Evolutionary conservation across 441 rosid species (phyloP), one percentile per base, ranked within the genome.

Genomic region (Erodium chrysanthum): DNA sequence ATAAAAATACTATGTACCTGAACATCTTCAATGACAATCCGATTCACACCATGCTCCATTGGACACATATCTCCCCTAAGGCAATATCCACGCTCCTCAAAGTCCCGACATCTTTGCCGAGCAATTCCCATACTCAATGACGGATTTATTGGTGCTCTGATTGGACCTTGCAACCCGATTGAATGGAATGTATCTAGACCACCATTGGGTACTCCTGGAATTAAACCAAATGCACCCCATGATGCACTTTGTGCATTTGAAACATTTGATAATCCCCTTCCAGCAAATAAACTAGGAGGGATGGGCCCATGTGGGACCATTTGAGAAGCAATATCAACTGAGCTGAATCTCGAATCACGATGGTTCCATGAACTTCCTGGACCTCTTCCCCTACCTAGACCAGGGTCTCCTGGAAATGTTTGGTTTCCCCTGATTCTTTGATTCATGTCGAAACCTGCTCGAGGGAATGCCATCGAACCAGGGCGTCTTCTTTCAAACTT

Each of bases 21-120:
- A 70, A 95, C 99, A 81, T 95, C 99, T 65, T 95, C 98, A 72
- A 95, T 86, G 71, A 95, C 98, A 75, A 95, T 95, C 50, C 92
- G 96, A 82, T 95, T 92, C 66, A 95, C 83, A 70, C 99, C 99
- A 85, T 95, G 99, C 89, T 95, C 99, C 99, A 95, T 90, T 3
- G 96, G 98, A 79, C 99, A 95, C 91, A 95, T 92, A 79, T 92
- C 99, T 62, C 99, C 99, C 84, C 97, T 86, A 60, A 95, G 81
- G 83, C 99, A 95, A 85, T 88, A 95, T 63, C 99, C 99, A 67
- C 93, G 97, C 78, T 95, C 98, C 82, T 95, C 99, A 84, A 95
- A 95, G 76, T 92, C 99, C 75, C 98, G 89, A 78, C 99, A 95
- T 59, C 96, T 74, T 66, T 87, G 93, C 44, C 84, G 85, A 71